Evolutionary conservation across 768 basidiomycete genomes (phyloP).

Genomic region (Dioszegia crocea): DNA sequence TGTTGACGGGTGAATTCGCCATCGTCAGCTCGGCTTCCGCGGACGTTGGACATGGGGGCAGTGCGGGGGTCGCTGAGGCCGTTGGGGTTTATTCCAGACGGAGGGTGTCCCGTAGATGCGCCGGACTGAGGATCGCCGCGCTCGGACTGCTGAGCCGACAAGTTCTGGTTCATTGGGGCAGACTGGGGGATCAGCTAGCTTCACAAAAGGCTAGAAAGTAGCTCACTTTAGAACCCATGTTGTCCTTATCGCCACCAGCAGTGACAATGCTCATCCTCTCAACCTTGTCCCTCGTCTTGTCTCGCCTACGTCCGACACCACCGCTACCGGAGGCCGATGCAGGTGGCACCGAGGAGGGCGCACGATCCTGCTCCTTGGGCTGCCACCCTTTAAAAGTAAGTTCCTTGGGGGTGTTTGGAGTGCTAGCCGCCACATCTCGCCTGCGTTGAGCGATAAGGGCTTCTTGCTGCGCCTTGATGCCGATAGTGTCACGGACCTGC

Average conservation of each 20-base stretch:
- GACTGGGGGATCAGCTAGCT: conserved; percentile 17
- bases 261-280: conserved; percentile 42
- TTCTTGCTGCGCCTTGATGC: conserved; percentile 45
- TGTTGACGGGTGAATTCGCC: conserved; percentile 34
- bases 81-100: conserved; percentile 24
- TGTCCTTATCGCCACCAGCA: conserved; percentile 27
- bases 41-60: conserved; percentile 24
- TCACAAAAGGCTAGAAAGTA: too few species aligned
- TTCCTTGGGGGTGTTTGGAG: conserved; percentile 36
- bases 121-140: conserved; percentile 31
- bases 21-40: conserved; percentile 23
- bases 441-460: conserved; percentile 42
- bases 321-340: conserved; percentile 6
- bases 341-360: neutral
- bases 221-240: conserved; percentile 38
- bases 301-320: conserved; percentile 32
- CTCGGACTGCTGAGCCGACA: conserved; percentile 27
- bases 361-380: conserved; percentile 28
- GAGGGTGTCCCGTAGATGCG: conserved; percentile 29
- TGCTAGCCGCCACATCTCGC: conserved; percentile 28
- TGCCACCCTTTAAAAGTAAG: conserved; percentile 44
- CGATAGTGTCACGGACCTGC: conserved; percentile 43
- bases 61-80: conserved; percentile 28
- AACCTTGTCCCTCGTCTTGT: conserved; percentile 42
- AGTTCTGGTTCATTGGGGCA: conserved; percentile 36